Evolutionary conservation across 2,329 filamentous ascomycete genomes (phyloP), one percentile per base, ranked within the genome.

Genomic region (Aspergillus proliferans): DNA sequence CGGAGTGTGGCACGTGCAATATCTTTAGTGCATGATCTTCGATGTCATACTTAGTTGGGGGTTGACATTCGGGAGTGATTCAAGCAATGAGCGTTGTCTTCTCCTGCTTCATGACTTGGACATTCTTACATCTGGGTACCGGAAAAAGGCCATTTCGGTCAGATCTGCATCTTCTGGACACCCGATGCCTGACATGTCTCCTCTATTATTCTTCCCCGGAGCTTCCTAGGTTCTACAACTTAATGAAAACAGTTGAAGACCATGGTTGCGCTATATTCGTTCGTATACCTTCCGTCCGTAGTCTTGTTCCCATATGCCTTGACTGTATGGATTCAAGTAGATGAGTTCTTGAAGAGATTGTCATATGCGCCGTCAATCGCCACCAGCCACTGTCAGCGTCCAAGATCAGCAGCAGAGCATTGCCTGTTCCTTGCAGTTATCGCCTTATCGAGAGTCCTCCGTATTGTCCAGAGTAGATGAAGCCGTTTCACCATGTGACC

Each of bases 231-330:
- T 57, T 59, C 52, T 63, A 67, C 59, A 64, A 52, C 55, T 56
- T 57, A 66, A 68, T 61, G 50, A 62, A 67, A 67, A 67, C 62
- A 68, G 63, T 67, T 66, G 62, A 66, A 68, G 53, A 58, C 54
- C 52, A 43, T 6, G 41, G 41, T 19, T 40, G 38, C 38, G 34
- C 15, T 40, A 8, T 21, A 18, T 21, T 18, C 18, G 38, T 22
- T 38, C 34, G 34, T 30, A 30, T 30, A 30, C 26, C 26, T 30
- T 12, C 26, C 26, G 10, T 10, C 26, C 4, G 26, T 30, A 30
- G 26, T 5, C 26, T 18, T 38, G 18, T 38, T 18, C 18, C 34
- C 34, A 15, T 15, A 19, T 18, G 18, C 34, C n/a, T 38, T 38
- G 34, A 38, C 34, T 38, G 6, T 38, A 38, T 38, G 26, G 26